These are phyloP conservation scores for Kuraishia molischiana DNA, from an alignment of 805 yeast species.

Conservation along the genomic window DNA sequence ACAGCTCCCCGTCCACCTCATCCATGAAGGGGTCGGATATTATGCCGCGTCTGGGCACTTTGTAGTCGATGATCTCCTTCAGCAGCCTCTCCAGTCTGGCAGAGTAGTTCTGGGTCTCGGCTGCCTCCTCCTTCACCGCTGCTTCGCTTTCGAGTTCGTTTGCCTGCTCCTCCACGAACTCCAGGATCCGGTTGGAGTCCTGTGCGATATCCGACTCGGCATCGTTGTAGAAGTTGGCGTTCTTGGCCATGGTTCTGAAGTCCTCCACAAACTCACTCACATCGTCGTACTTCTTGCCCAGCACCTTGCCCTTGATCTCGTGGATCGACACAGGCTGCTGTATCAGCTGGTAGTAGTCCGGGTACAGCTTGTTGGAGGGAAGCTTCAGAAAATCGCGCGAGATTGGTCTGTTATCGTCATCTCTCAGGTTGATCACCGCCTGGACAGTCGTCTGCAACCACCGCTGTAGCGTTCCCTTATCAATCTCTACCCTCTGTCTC, in stretches of 20 bases:
- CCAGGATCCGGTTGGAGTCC: conserved; percentile 48
- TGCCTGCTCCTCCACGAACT: conserved; percentile 44
- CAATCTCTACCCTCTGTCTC: not conserved
- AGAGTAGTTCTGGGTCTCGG: conserved; percentile 4
- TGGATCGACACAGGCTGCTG: conserved; percentile 57
- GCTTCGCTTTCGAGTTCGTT: conserved; percentile 23
- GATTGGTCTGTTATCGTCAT: conserved; percentile 26
- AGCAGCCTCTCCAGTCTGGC: conserved; percentile 18
- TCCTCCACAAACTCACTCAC: conserved; percentile 44
- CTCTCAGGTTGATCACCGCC: conserved; percentile 21
- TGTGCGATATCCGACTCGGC: conserved; percentile 53
- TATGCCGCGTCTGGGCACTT: conserved; percentile 37
- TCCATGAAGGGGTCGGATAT: conserved; percentile 68
- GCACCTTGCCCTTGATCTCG: conserved; percentile 47
- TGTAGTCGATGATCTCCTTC: conserved; percentile 31
- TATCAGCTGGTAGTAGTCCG: conserved; percentile 69
- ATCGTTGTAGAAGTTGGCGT: conserved; percentile 69
- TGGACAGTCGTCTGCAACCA: conserved; percentile 24
- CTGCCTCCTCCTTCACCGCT: conserved; percentile 1
- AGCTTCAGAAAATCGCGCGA: conserved; percentile 52
- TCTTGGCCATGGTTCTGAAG: conserved; percentile 54
- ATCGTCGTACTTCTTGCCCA: conserved; percentile 22
- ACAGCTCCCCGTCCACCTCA: conserved; percentile 56
- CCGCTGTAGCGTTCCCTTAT: conserved; percentile 13
- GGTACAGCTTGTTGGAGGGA: conserved; percentile 66